Percentiles rank a stretch among this genome's conserved stretches.
Conservation (phyloP, 1,284 basidiomycete genomes). For the Trichosporon inkin region DNA sequence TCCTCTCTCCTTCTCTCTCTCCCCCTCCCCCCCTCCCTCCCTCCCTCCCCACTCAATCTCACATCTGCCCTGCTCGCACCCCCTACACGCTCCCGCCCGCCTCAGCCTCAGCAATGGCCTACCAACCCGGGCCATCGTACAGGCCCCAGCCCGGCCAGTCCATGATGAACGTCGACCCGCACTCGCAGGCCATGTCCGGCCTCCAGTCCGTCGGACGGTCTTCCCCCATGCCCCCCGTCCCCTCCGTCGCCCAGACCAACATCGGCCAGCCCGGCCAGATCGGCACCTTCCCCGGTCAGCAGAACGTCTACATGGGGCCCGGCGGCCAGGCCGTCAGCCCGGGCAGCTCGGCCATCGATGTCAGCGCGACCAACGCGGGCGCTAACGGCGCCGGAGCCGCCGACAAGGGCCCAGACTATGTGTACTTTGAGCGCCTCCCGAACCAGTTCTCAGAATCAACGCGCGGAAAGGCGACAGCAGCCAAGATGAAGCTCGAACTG, state of each 20-base stretch:
- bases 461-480: conserved; percentile 85
- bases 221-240: conserved; percentile 41
- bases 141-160: conserved; percentile 11
- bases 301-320: conserved; percentile 7
- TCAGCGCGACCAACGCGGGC: conserved; percentile 5
- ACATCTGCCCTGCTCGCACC: not conserved
- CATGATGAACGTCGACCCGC: conserved; percentile 14
- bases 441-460: conserved; percentile 80
- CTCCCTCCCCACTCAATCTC: not conserved
- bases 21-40: not conserved
- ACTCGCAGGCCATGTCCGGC: conserved; percentile 21
- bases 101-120: conserved; percentile 23
- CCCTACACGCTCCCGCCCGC: not conserved
- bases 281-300: conserved; percentile 12
- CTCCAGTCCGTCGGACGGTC: conserved; percentile 24
- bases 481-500: conserved; percentile 95
- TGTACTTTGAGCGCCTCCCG: conserved; percentile 90
- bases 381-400: not conserved
- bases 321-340: not conserved
- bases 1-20: not conserved
- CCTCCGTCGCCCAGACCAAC: conserved; percentile 32
- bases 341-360: not conserved
- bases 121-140: conserved; percentile 30
- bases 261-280: conserved; percentile 38
- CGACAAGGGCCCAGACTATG: conserved; percentile 64